Evolutionary conservation across 805 yeast species (phyloP), one percentile per base, ranked within the genome.

Genomic region (Hanseniaspora clermontiae): DNA sequence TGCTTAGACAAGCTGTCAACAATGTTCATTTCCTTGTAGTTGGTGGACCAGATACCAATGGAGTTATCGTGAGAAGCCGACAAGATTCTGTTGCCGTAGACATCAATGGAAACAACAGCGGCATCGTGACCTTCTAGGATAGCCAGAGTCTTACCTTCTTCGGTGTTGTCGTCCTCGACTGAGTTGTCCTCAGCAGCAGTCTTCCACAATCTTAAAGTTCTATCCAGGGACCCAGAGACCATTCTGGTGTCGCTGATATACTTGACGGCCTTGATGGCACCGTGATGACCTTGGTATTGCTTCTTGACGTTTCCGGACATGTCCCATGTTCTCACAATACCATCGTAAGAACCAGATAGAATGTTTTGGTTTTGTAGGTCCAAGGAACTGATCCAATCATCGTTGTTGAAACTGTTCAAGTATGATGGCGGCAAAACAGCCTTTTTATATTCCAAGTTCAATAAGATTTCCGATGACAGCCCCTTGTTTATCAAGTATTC

Each of bases 351-450:
- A 42, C 97, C 98, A 14, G 93, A 81, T 47, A 89, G 74, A 55
- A 91, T 85, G 64, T 77, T 77, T 46, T 51, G 52, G 14, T 52
- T 51, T 45, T 50, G 43, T 36, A 82, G 76, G 59, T 72, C 80
- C 62, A 73, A 69, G 1, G 95, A 78, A 24, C 96, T 87, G 27
- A 93, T 80, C 98, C 98, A 93, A 70, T 93, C 98, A 60, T 91
- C 96, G 65, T 91, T 89, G 65, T 82, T 80, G 70, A 84, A 93
- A 47, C 95, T 83, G 2, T 95, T 88, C 60, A 89, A 73, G 65
- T 80, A 90, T 29, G 91, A 82, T n/a, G 98, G 98, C 19, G 98
- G 98, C 52, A 91, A 77, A 40, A 89, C 84, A 0, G 96, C 89
- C 62, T 95, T 78, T 12, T 96, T 87, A 72, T 93, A 93, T 66